Evolutionary conservation across 148 eudicot genomes (phyloP), one percentile per base, ranked within the genome.

Genomic region (Oxyria digyna): DNA sequence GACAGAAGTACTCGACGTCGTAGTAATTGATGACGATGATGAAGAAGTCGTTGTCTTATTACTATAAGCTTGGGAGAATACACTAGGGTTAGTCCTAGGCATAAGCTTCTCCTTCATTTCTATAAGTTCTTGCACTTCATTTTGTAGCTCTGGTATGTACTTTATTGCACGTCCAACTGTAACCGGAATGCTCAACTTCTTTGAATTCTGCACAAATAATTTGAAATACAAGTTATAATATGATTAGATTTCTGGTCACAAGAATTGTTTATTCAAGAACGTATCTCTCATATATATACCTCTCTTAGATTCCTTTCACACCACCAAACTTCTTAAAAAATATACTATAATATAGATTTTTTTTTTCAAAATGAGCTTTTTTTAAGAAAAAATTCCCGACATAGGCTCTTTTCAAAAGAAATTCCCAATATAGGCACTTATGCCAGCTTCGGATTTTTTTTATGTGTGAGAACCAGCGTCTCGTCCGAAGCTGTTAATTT

Each of bases 131-230:
- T 80, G 85, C 52, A 89, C 83, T 80, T 92, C 89, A 55, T 78
- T 86, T 71, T 84, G 89, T 55, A 92, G 79, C 54, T 92, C 88
- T 0, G 98, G 98, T 75, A 89, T 87, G 81, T 92, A 89, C 67
- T 92, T 87, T 26, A 92, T 64, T 17, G 76, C 94, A 0, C 79
- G 72, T 15, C 85, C 75, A 7, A 92, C 81, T 8, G 96, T 92
- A 0, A 66, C 41, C 0, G 96, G 96, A 21, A 89, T 82, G 78
- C 95, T 93, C 68, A 87, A 26, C 54, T 93, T 93, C 54, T 86
- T 92, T 96, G 35, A 11, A 4, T 18, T 52, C 23, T 24, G 31
- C 15, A 52, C 4, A 10, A 38, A 38, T 6, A 35, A 35, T 38
- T 38, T 38, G 37, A 2, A 52, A 21, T 52, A 21, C 29, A 24